Percentiles rank a stretch among this genome's conserved stretches.
These are phyloP conservation scores for Lolium rigidum DNA, from an alignment of 176 grass and related monocot species.

Conservation along the genomic window DNA sequence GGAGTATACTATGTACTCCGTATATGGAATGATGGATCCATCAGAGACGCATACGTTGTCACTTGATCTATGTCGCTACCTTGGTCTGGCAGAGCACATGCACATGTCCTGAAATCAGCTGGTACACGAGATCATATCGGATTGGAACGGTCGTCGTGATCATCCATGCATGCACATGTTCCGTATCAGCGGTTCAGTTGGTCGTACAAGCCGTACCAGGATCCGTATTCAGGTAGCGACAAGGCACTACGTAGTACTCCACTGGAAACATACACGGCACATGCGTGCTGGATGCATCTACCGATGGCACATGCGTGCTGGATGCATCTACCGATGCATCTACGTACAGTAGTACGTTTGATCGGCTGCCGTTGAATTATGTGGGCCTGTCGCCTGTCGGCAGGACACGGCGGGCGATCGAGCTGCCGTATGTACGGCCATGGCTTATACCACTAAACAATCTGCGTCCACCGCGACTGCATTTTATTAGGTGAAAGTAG, in stretches of 20 bases:
- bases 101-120: no score
- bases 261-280: not conserved
- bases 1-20: no score
- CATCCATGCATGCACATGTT: not conserved
- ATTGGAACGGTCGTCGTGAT: not conserved
- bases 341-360: no score
- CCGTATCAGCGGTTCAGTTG: not conserved
- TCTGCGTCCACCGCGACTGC: no score
- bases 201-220: not conserved
- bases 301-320: not conserved
- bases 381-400: not conserved
- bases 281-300: not conserved
- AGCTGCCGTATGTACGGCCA: not conserved
- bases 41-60: no score
- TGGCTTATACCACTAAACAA: no score
- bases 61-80: no score
- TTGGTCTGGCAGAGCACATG: no score
- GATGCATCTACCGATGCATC: no score
- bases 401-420: not conserved
- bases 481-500: no score
- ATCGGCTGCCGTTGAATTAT: not conserved
- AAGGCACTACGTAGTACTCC: not conserved
- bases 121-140: no score
- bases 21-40: no score
- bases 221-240: not conserved